A percentile compares a stretch with the other conserved stretches of the same genome.
Evolutionary conservation across 768 basidiomycete genomes (phyloP).

Genomic region (Auriscalpium microsporum): DNA sequence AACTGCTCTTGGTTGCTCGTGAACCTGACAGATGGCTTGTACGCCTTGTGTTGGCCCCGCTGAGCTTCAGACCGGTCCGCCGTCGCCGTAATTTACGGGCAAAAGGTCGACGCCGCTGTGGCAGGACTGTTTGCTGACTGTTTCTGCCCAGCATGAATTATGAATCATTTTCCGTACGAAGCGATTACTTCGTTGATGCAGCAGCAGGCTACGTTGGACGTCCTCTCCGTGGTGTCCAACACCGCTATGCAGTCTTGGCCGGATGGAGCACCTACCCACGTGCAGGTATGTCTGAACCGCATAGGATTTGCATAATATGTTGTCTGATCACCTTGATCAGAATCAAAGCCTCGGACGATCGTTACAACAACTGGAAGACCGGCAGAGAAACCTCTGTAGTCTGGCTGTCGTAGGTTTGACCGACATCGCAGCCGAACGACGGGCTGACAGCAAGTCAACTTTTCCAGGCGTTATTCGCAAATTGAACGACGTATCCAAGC

Average conservation of each 20-base stretch:
- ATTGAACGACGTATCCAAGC: slow-evolving; percentile 73
- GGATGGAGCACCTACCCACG: slow-evolving; percentile 83
- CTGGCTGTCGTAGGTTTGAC: slow-evolving; percentile 64
- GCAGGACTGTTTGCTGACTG: too few species aligned
- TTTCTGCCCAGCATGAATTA: slow-evolving; percentile 51
- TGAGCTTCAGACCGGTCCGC: slow-evolving; percentile 45
- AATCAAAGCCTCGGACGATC: slow-evolving; percentile 96
- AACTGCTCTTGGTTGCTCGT: slow-evolving; percentile 96
- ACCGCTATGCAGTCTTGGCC: slow-evolving; percentile 68
- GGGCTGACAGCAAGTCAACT: too few species aligned
- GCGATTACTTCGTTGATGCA: slow-evolving; percentile 84
- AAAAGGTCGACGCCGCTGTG: slow-evolving; percentile 70
- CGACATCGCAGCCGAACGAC: too few species aligned
- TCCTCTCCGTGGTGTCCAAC: slow-evolving; percentile 72
- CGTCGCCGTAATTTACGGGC: slow-evolving; percentile 85
- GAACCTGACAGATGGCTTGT: slow-evolving; percentile 92
- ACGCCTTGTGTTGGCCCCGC: slow-evolving; percentile 53
- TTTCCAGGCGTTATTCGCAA: slow-evolving; percentile 76
- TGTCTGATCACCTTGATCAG: slow-evolving; percentile 27
- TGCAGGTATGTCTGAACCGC: slow-evolving; percentile 53
- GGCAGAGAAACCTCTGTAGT: slow-evolving; percentile 91
- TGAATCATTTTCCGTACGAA: slow-evolving; percentile 92
- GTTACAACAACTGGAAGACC: slow-evolving; percentile 99
- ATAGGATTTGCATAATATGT: background rate
- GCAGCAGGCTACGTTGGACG: slow-evolving; percentile 74